phyloP scores from a whole-genome alignment of 352 stramenopile species.

The Phytophthora europaea region DNA sequence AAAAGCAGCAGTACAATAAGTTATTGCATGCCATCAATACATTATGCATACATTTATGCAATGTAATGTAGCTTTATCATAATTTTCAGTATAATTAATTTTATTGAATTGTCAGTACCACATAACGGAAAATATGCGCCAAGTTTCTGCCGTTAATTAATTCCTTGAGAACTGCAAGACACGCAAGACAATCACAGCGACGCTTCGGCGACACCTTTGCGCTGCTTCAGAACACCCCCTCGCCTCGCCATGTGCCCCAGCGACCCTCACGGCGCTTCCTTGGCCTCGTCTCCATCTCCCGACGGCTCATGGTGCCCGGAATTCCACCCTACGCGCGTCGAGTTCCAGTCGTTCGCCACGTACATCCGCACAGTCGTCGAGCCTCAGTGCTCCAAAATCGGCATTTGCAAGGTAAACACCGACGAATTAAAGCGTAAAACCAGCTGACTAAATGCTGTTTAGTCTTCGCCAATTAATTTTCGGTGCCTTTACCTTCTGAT shows the following conservation, averaged over 20 bases:
- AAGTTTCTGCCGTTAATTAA: not conserved
- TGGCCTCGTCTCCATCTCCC: conserved; percentile 18
- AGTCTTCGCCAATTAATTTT: not conserved
- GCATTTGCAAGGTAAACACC: conserved; percentile 90
- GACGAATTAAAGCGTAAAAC: conserved; percentile 4
- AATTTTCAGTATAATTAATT: no score
- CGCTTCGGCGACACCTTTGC: conserved; percentile 18
- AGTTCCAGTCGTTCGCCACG: conserved; percentile 88
- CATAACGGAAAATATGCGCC: no score
- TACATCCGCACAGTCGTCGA: conserved; percentile 91
- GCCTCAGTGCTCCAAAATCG: conserved; percentile 75
- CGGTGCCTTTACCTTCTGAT: conserved; percentile 1
- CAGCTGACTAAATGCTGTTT: not conserved
- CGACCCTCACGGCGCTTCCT: conserved; percentile 13
- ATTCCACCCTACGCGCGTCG: conserved; percentile 82
- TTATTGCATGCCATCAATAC: no score
- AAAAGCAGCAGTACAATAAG: no score
- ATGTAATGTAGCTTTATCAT: no score
- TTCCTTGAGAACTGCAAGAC: not conserved
- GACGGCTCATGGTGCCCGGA: conserved; percentile 80
- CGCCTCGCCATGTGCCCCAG: conserved; percentile 29
- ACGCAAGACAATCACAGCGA: conserved; percentile 10
- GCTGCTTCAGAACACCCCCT: not conserved
- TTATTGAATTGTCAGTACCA: no score
- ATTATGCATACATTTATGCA: no score